Evolutionary conservation across 2,329 filamentous ascomycete genomes (phyloP).

Genomic region (Diaporthe destruens): DNA sequence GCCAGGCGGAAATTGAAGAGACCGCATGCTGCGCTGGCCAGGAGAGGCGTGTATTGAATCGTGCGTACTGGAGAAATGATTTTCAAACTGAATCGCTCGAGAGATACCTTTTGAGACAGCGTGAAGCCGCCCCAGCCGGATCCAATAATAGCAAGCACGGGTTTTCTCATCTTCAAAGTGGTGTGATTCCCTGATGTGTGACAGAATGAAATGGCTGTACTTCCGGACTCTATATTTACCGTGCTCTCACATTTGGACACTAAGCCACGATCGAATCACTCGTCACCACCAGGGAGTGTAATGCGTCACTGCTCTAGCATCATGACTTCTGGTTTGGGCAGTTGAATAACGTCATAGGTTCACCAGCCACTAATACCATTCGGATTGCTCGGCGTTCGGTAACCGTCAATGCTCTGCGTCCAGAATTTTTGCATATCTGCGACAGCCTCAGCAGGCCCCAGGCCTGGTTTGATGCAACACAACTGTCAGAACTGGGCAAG

Average conservation of each 20-base stretch:
- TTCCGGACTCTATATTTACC: no score
- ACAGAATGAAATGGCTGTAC: not conserved
- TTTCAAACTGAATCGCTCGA: slow-evolving; percentile 53
- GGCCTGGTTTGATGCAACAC: slow-evolving; percentile 4
- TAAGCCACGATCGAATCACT: not conserved
- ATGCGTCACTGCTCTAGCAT: slow-evolving; percentile 10
- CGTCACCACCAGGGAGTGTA: not conserved
- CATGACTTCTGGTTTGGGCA: slow-evolving; percentile 19
- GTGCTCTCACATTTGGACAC: not conserved
- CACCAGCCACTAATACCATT: not conserved
- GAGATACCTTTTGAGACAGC: slow-evolving; percentile 52
- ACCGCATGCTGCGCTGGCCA: slow-evolving; percentile 58
- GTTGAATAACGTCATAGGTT: slow-evolving; percentile 24
- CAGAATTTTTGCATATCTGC: not conserved
- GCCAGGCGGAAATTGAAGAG: slow-evolving; percentile 59
- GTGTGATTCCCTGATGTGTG: not conserved
- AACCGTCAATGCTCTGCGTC: not conserved
- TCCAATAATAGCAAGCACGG: slow-evolving; percentile 49
- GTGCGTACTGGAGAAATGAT: slow-evolving; percentile 57
- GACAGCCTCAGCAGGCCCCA: not conserved
- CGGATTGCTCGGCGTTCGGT: slow-evolving; percentile 28
- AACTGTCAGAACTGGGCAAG: not conserved
- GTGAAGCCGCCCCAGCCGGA: slow-evolving; percentile 57
- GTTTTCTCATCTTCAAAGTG: slow-evolving; percentile 31
- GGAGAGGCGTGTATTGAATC: slow-evolving; percentile 58